Evolutionary conservation across 345 rosid genomes (phyloP), one percentile per base, ranked within the genome.

Genomic region (Aethionema arabicum): DNA sequence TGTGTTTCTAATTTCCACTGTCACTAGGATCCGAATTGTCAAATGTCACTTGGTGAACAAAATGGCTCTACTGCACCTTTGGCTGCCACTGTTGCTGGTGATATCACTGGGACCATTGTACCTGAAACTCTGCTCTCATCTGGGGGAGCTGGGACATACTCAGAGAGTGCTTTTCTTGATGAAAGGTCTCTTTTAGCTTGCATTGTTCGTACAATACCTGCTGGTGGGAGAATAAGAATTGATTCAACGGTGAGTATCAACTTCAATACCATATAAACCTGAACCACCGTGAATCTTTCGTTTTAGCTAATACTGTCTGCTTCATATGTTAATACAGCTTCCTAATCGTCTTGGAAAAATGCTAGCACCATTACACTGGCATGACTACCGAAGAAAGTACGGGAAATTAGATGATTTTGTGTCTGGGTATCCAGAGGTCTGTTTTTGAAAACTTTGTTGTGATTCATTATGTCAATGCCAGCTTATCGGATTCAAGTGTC

Each of bases 381-480:
- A 90, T 52, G 99, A 93, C 75, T 93, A 93, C 83, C 83, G 57
- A 85, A 93, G 76, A 68, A 82, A 77, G 74, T 93, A 79, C 10
- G 97, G 97, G 65, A 93, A 86, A 77, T 92, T 93, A n/a, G 99
- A 93, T 32, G 97, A 90, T 51, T 90, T 93, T 75, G 89, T 93
- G 48, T 84, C 81, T 32, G 74, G 83, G 72, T 95, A 86, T 57
- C 81, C 84, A 7, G 87, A 87, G 74, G 99, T 88, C 55, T 76
- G 82, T 70, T 48, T 48, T 48, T 66, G 12, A 27, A 43, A 59
- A 11, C 27, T 2, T 21, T 21, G 27, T 21, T 21, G 27, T 21
- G 27, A 21, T 21, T 21, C 27, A 21, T 21, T 21, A 21, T 21
- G 27, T 21, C 27, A 21, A 21, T 21, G 27, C 27, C 27, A 21